These are phyloP conservation scores for Vaccinium darrowii DNA, from an alignment of 148 eudicot genomes.

Conservation along the genomic window DNA sequence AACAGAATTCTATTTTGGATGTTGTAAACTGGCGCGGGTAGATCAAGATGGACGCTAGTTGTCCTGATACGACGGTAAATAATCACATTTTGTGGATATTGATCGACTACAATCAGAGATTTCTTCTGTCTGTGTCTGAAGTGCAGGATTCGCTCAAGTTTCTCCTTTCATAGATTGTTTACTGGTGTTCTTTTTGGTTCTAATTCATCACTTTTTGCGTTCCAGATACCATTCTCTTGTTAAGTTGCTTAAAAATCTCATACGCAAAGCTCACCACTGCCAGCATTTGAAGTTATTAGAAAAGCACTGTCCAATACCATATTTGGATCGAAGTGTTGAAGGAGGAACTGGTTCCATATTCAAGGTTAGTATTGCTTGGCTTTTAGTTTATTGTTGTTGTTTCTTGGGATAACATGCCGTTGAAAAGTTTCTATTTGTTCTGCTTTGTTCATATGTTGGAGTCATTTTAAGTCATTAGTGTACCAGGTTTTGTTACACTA, in stretches of 20 bases:
- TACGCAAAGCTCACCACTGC: slow-evolving; percentile 49
- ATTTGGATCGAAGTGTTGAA: slow-evolving; percentile 23
- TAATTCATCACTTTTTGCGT: slow-evolving; percentile 4
- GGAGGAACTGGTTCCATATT: slow-evolving; percentile 15
- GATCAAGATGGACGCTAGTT: background rate
- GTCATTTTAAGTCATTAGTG: background rate
- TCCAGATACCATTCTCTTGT: slow-evolving; percentile 66
- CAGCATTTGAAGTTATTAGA: slow-evolving; percentile 51
- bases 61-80: background rate
- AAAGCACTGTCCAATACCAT: slow-evolving; percentile 61
- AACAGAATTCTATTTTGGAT: background rate
- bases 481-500: background rate
- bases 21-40: background rate
- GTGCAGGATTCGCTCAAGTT: background rate
- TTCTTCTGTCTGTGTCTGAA: background rate
- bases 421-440: background rate
- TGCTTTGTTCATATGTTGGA: background rate
- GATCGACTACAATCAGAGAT: background rate
- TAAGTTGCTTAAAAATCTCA: slow-evolving; percentile 53
- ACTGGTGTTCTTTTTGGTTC: background rate
- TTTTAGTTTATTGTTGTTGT: background rate
- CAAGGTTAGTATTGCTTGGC: slow-evolving; percentile 33
- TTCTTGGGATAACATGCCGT: background rate
- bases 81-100: background rate
- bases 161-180: background rate